Percentiles rank a stretch among this genome's conserved stretches.
Conservation (phyloP, 768 basidiomycete species). For the Phaeolepiota aurea region DNA sequence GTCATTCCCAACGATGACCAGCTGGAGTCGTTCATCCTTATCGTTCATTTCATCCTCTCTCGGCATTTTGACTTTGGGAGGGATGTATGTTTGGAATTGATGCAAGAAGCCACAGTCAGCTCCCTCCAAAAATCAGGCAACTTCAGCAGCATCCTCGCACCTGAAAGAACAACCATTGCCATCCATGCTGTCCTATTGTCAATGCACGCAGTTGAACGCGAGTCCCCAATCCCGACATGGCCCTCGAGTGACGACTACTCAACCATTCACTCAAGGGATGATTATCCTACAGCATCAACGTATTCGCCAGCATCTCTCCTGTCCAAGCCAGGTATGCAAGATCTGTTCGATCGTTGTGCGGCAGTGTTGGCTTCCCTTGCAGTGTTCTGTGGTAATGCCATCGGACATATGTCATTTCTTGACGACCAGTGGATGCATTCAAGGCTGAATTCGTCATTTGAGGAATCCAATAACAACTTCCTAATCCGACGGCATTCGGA, state of each 20-base stretch:
- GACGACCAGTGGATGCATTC: slow-evolving; percentile 77
- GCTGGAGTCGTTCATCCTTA: slow-evolving; percentile 67
- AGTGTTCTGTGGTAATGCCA: slow-evolving; percentile 46
- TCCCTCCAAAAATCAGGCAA: slow-evolving; percentile 31
- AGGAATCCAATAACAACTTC: slow-evolving; percentile 57
- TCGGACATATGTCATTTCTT: slow-evolving; percentile 74
- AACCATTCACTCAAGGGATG: slow-evolving; percentile 40
- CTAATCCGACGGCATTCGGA: slow-evolving; percentile 64
- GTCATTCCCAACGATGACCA: slow-evolving; percentile 68
- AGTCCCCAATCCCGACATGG: slow-evolving; percentile 66
- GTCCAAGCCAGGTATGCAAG: slow-evolving; percentile 59
- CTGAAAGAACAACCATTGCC: slow-evolving; percentile 69
- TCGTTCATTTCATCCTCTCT: slow-evolving; percentile 75
- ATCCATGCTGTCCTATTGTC: slow-evolving; percentile 74
- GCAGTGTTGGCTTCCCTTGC: slow-evolving; percentile 50
- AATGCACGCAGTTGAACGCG: slow-evolving; percentile 63
- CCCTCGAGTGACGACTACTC: slow-evolving; percentile 69
- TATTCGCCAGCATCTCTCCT: slow-evolving; percentile 46
- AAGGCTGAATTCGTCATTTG: slow-evolving; percentile 49
- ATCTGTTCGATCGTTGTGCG: slow-evolving; percentile 62
- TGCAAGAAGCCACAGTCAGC: slow-evolving; percentile 58
- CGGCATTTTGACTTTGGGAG: slow-evolving; percentile 81
- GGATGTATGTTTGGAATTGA: slow-evolving; percentile 72
- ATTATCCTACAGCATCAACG: slow-evolving; percentile 66
- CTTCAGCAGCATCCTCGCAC: slow-evolving; percentile 38